Evolutionary conservation across 495 filamentous ascomycete species (phyloP), one percentile per base, ranked within the genome.

Genomic region (Cercophora newfieldiana): DNA sequence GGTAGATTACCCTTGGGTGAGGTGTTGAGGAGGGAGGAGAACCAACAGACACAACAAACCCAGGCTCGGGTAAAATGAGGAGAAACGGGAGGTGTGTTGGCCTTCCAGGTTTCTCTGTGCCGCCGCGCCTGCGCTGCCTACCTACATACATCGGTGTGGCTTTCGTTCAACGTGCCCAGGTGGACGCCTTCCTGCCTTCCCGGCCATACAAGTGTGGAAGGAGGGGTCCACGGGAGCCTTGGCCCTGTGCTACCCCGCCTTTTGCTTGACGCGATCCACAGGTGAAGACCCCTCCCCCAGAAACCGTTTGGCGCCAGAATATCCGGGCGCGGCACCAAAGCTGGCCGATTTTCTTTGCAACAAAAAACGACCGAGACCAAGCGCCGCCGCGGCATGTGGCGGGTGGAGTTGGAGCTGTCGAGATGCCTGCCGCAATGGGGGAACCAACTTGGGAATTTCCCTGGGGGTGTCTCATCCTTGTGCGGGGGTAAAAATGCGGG

Each of bases 281-380:
- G 56, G 22, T 37, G 16, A n/a, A 7, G 56, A 30, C 57, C 55
- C 59, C 44, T 25, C 33, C 58, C 59, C 53, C 21, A 56, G 30
- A 49, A 12, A 25, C 28, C 50, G 26, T 25, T 29, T 66, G 63
- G 67, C 63, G 67, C 54, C 63, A 65, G 66, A 66, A 66, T 66
- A 69, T 60, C 63, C 63, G 59, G 59, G 24, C 37, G 55, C 24
- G 57, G 30, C 24, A 47, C 44, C 28, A 16, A 33, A 18, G 24
- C 44, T 19, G 58, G 31, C 26, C 59, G 55, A 30, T 18, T 19
- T 18, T 62, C n/a, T 26, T 31, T 49, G 59, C 25, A 62, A 47
- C 7, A 21, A 29, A 37, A 28, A 50, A 62, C 31, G 4, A 2
- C 37, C 4, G 3, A 2, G 37, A 44, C 18, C 37, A 44, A 8